These are phyloP conservation scores for Parathielavia hyrcaniae DNA, from an alignment of 495 filamentous ascomycete species.

Conservation along the genomic window DNA sequence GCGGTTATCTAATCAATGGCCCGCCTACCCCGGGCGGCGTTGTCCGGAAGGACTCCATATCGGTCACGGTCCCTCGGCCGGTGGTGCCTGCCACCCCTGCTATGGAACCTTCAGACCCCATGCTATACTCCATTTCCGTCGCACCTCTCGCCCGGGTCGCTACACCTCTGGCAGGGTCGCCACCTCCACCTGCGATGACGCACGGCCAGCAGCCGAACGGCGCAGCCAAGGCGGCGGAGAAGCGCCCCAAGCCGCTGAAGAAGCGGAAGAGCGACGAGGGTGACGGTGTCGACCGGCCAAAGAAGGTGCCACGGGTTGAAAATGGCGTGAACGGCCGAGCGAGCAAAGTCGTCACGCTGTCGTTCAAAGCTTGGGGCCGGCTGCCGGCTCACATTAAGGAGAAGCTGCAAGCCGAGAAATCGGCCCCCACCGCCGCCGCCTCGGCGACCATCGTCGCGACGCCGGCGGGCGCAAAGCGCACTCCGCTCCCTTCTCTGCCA, in stretches of 20 bases:
- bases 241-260: constrained; percentile 25
- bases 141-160: constrained; percentile 20
- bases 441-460: constrained; percentile 22
- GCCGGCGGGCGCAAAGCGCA: constrained; percentile 13
- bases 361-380: constrained; percentile 20
- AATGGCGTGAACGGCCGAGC: constrained; percentile 20
- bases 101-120: background rate
- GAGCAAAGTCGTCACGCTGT: constrained; percentile 24
- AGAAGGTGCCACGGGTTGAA: constrained; percentile 36
- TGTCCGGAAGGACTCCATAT: constrained; percentile 28
- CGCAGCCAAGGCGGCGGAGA: constrained; percentile 12
- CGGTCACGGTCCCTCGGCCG: constrained; percentile 21
- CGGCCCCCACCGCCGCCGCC: background rate
- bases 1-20: constrained; percentile 17
- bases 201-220: constrained; percentile 10
- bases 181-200: background rate
- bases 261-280: constrained; percentile 35
- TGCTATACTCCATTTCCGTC: constrained; percentile 28
- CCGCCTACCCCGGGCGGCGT: constrained; percentile 16
- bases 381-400: constrained; percentile 12
- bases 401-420: background rate
- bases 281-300: constrained; percentile 28
- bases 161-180: constrained; percentile 16
- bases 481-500: background rate
- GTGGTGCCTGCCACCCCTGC: constrained; percentile 1